Evolutionary conservation across 257 asterid genomes (phyloP), one percentile per base, ranked within the genome.

Genomic region (Cinchona pubescens): DNA sequence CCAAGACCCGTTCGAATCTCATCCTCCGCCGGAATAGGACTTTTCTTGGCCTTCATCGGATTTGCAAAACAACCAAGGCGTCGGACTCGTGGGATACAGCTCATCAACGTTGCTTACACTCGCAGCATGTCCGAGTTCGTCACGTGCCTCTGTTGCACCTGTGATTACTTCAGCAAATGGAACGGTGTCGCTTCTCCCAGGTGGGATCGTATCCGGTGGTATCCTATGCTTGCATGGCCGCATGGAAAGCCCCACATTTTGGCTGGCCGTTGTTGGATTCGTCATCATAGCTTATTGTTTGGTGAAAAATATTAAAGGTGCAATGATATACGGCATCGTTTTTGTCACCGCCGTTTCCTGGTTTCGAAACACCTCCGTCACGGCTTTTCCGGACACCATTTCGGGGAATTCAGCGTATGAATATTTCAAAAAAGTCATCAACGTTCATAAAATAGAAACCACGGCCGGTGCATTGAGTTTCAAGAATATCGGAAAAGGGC

Each of bases 401-500:
- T 79, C 90, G 0, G 98, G 98, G 0, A 81, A 94, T 67, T 77
- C 97, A 0, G 83, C 95, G 0, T 89, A 76, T 63, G 51, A 73
- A 0, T 94, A 94, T 63, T 94, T 92, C 83, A 94, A 90, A 21
- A 86, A 84, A 63, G 82, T 92, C 0, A 89, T 92, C 3, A 97
- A 92, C 25, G 79, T 92, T 19, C 98, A 92, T 76, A 89, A 75
- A 61, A 94, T 94, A 1, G 77, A 92, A 34, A 79, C 32, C 79
- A 92, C 97, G 30, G 97, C 96, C 18, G 97, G 97, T 1, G 97
- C 97, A 2, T 58, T 94, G 73, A 94, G 97, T 76, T 94, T 94
- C 81, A 82, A 76, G 49, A 64, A 74, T 63, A 87, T 94, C 55
- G 96, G 97, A 18, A 80, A 76, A 19, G 91, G 85, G 13, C 66